A percentile compares a stretch with the other conserved stretches of the same genome.
Conservation (phyloP, 1,284 basidiomycete species). For the Clitocybe nebularis region DNA sequence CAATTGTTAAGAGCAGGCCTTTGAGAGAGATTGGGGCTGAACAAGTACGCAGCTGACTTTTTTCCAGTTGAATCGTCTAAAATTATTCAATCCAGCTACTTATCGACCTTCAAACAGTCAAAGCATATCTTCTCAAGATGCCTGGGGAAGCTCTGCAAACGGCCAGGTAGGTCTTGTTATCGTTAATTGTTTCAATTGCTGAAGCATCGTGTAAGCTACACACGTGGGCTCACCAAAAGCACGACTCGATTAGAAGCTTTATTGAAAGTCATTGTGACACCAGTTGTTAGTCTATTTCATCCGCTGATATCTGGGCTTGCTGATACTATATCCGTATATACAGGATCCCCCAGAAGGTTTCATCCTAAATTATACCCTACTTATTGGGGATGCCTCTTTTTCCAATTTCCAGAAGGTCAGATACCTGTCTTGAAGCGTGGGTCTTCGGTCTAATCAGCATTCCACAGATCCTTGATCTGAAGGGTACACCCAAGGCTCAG, state of each 20-base stretch:
- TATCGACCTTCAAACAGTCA: slow-evolving; percentile 87
- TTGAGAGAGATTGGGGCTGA: slow-evolving; percentile 89
- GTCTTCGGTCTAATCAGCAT: slow-evolving; percentile 4
- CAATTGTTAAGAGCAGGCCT: slow-evolving; percentile 84
- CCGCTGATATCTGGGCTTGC: neutral
- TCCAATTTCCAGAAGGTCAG: slow-evolving; percentile 95
- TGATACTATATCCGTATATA: slow-evolving; percentile 8
- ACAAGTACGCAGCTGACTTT: slow-evolving; percentile 51
- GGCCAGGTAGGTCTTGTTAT: slow-evolving; percentile 40
- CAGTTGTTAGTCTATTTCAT: slow-evolving; percentile 54
- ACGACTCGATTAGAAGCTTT: slow-evolving; percentile 84
- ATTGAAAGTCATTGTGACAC: slow-evolving; percentile 91
- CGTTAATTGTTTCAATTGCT: slow-evolving; percentile 12
- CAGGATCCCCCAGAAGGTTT: slow-evolving; percentile 91
- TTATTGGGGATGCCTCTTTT: slow-evolving; percentile 90
- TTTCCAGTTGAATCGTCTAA: slow-evolving; percentile 4
- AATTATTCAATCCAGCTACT: slow-evolving; percentile 56
- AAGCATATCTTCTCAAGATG: slow-evolving; percentile 78
- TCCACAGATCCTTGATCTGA: slow-evolving; percentile 85
- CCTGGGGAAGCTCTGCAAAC: slow-evolving; percentile 66
- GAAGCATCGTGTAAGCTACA: slow-evolving; percentile 52
- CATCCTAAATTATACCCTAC: slow-evolving; percentile 88
- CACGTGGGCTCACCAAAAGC: slow-evolving; percentile 75
- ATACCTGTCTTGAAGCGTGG: neutral
- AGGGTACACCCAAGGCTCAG: slow-evolving; percentile 82